A percentile compares a stretch with the other conserved stretches of the same genome.
phyloP scores from a whole-genome alignment of 1,284 basidiomycete genomes.

The Caloboletus firmus region DNA sequence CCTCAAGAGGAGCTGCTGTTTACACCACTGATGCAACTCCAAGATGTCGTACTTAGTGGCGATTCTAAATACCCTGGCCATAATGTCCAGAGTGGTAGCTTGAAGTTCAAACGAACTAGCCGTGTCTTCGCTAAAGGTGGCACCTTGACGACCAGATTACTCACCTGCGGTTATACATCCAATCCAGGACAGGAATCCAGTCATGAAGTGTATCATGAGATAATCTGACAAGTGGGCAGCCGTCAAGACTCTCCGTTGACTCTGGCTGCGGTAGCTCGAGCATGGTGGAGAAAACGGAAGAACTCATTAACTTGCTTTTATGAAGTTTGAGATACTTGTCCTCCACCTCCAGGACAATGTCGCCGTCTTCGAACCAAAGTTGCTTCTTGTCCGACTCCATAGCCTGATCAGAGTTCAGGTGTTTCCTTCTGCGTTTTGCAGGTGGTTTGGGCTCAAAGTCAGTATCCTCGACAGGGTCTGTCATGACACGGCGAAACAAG shows the following conservation, averaged over 20 bases:
- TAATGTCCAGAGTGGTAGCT: conserved; percentile 25
- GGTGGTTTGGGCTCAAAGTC: not conserved
- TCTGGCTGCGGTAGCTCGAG: conserved; percentile 35
- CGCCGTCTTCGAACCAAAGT: conserved; percentile 35
- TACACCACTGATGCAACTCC: conserved; percentile 30
- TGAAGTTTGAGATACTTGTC: conserved; percentile 27
- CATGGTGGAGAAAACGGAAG: conserved; percentile 31
- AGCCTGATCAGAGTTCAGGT: not conserved
- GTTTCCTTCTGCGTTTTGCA: conserved; percentile 1
- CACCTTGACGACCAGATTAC: conserved; percentile 8
- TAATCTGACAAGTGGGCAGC: conserved; percentile 31
- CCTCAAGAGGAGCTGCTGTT: conserved; percentile 24
- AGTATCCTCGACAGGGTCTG: not conserved
- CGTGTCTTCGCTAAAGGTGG: not conserved
- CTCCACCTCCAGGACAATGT: conserved; percentile 30
- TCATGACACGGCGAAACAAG: not conserved
- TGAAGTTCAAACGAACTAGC: conserved; percentile 26
- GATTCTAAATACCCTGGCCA: conserved; percentile 35
- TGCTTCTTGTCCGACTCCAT: not conserved
- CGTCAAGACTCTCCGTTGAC: conserved; percentile 31
- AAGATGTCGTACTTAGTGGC: conserved; percentile 39
- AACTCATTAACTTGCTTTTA: conserved; percentile 12
- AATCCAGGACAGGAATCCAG: conserved; percentile 32
- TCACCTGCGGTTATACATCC: conserved; percentile 38
- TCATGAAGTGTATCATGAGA: conserved; percentile 19